Evolutionary conservation across 345 rosid genomes (phyloP).

Genomic region (Lepidium aucheri): DNA sequence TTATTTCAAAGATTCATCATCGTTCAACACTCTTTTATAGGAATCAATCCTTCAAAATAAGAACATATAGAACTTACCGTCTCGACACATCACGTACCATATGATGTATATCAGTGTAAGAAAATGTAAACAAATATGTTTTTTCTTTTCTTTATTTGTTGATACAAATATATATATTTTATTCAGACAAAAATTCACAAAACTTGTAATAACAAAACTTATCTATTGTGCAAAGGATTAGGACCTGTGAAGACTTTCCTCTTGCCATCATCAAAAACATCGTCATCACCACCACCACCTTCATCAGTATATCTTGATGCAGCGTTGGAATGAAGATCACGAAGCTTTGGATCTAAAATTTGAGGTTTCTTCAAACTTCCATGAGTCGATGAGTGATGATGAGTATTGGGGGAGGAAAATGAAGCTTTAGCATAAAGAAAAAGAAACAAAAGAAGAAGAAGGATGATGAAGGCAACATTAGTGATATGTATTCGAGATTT

Average conservation of each 20-base stretch:
- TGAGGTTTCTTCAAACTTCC: conserved; percentile 12
- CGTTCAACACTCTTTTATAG: conserved; percentile 7
- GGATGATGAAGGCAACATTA: conserved; percentile 2
- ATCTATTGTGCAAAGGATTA: conserved; percentile 33
- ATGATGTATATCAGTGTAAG: conserved; percentile 13
- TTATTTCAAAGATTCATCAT: not conserved
- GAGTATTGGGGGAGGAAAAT: conserved; percentile 1
- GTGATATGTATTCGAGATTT: conserved; percentile 12
- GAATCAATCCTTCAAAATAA: not conserved
- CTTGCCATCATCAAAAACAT: conserved; percentile 22
- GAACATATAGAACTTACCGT: not conserved
- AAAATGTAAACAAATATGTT: not conserved
- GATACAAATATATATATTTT: conserved; percentile 7
- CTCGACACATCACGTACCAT: conserved; percentile 14
- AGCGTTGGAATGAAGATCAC: conserved; percentile 2
- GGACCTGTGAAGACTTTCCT: conserved; percentile 34
- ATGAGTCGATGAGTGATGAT: conserved; percentile 20
- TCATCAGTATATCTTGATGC: conserved; percentile 13
- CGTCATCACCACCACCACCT: not conserved
- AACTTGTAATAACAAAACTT: conserved; percentile 8
- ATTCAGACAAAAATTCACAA: conserved; percentile 22
- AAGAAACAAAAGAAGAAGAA: conserved; percentile 21
- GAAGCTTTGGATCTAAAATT: conserved; percentile 2
- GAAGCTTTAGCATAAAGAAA: conserved; percentile 24
- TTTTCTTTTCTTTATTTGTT: not conserved